Evolutionary conservation across 2,329 filamentous ascomycete species (phyloP), one percentile per base, ranked within the genome.

Genomic region (Alternaria novae-zelandiae): DNA sequence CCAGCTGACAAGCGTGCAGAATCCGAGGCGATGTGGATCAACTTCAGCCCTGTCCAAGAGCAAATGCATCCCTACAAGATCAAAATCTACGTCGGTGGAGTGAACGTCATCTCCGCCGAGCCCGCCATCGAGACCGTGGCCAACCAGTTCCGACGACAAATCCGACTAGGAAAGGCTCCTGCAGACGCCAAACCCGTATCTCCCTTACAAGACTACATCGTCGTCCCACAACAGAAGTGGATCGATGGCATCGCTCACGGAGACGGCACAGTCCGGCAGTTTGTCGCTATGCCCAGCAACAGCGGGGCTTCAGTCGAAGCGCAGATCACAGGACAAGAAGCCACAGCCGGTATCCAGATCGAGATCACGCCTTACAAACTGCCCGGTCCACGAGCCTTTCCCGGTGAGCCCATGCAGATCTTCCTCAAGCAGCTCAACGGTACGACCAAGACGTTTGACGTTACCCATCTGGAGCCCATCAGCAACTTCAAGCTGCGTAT

Each of bases 401-500:
- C 30, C 8, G 28, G 25, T 12, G 12, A 30, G 15, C 25, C 25
- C 13, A 26, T 56, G 17, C 41, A 25, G 28, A 43, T 23, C 5
- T 49, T 53, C 41, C 13, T 50, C 5, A 41, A 66, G 17, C 54
- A 17, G n/a, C 41, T 66, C 20, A 66, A 81, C 56, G 83, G 84
- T 70, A 89, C 87, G 55, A 86, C 87, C 72, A 87, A 88, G 82
- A 88, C 86, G 69, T 87, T 88, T 79, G 85, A 53, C 20, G 49
- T 53, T 15, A 53, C 87, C 78, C 86, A 84, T 23, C 90, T 88
- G 2, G 93, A 96, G 74, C 96, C 93, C 54, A 96, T 96, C 82
- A 93, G 96, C 85, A 95, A 96, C 65, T 93, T 97, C 46, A 97
- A 97, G 89, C 88, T 86, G 60, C 96, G 96, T 87, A 97, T 97